These are phyloP conservation scores for Pterocarpus santalinus DNA, from an alignment of 306 rosid genomes.

Conservation along the genomic window DNA sequence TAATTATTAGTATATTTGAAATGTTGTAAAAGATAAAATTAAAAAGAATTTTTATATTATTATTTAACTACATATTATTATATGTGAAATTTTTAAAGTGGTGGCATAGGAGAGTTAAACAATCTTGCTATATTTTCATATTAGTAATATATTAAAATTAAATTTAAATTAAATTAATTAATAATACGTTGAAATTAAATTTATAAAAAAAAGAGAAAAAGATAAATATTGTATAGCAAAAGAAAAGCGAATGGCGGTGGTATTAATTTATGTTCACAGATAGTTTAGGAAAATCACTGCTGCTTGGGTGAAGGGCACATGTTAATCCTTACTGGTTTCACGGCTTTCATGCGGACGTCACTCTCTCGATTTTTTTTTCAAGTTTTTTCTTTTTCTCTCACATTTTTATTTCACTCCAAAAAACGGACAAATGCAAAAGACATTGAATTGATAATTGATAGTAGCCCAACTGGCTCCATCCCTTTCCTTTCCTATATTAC, in stretches of 20 bases:
- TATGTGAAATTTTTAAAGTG: too few relatives aligned
- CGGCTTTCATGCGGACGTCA: conserved; percentile 34
- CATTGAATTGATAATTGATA: conserved; percentile 10
- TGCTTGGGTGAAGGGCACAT: not conserved
- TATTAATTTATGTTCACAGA: not conserved
- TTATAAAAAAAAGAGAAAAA: not conserved
- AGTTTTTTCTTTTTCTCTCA: too few relatives aligned
- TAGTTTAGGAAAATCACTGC: not conserved
- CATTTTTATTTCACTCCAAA: not conserved
- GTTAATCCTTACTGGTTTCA: conserved; percentile 30
- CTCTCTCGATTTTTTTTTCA: not conserved
- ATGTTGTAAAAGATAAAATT: too few relatives aligned
- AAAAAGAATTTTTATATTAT: too few relatives aligned
- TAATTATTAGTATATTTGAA: too few relatives aligned
- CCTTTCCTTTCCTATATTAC: not conserved
- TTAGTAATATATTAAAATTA: too few relatives aligned
- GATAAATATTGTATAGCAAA: not conserved
- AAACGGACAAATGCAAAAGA: not conserved
- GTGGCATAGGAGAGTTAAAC: too few relatives aligned
- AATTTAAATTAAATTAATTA: too few relatives aligned
- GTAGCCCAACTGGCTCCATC: not conserved
- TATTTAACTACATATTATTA: too few relatives aligned
- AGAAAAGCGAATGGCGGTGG: not conserved
- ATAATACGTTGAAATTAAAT: too few relatives aligned
- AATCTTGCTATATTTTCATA: too few relatives aligned